Evolutionary conservation across 768 basidiomycete genomes (phyloP).

Genomic region (Phylloporus sp.): DNA sequence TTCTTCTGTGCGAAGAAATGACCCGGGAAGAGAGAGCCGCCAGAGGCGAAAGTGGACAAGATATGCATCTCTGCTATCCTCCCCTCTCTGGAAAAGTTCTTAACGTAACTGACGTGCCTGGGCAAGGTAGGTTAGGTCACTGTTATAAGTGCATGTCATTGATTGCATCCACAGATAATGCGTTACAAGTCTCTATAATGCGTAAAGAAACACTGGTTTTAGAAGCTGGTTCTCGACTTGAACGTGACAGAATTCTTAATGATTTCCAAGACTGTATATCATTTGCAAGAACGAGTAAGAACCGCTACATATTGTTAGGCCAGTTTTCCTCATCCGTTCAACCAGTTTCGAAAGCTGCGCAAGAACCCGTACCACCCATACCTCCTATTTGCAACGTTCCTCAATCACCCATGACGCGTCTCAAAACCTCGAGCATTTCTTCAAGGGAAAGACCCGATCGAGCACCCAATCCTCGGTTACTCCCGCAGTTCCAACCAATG

Average conservation of each 20-base stretch:
- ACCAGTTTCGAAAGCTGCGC: conserved; percentile 54
- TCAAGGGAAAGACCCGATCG: conserved; percentile 20
- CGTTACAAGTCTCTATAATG: conserved; percentile 77
- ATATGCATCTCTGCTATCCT: conserved; percentile 93
- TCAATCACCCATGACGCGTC: conserved; percentile 18
- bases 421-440: not conserved
- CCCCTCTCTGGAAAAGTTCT: conserved; percentile 94
- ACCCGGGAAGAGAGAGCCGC: conserved; percentile 53
- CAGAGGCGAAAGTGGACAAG: conserved; percentile 52
- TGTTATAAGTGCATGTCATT: conserved; percentile 6
- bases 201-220: conserved; percentile 78
- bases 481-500: conserved; percentile 2
- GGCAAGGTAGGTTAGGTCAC: conserved; percentile 45
- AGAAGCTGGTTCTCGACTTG: conserved; percentile 50
- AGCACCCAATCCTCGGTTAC: conserved; percentile 15
- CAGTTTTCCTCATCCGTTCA: conserved; percentile 3
- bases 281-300: conserved; percentile 68
- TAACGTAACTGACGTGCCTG: conserved; percentile 56
- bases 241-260: conserved; percentile 56
- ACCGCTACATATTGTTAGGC: not conserved
- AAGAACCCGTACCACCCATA: conserved; percentile 64
- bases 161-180: conserved; percentile 49
- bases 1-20: conserved; percentile 87
- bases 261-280: conserved; percentile 83
- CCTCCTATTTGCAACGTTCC: conserved; percentile 41